Conservation (phyloP, 2,329 filamentous ascomycete genomes). For the Chrysosporium queenslandicum region DNA sequence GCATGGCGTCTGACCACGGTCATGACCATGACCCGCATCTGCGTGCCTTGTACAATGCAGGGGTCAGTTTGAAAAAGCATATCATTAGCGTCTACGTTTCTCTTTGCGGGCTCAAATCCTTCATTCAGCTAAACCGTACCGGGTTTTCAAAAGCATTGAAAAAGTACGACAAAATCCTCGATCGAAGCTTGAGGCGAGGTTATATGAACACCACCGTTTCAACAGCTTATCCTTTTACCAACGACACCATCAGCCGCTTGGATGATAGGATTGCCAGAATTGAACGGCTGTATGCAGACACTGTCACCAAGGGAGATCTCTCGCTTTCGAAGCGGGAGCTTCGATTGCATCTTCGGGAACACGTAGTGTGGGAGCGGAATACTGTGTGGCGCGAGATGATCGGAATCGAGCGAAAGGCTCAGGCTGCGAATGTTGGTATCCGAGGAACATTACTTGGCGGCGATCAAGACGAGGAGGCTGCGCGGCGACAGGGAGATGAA, state of each 20-base stretch:
- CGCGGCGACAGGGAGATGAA: conserved; percentile 76
- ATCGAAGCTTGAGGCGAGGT: conserved; percentile 63
- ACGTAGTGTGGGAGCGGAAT: conserved; percentile 97
- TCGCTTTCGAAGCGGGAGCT: conserved; percentile 71
- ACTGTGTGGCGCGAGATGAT: conserved; percentile 99
- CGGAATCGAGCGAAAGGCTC: conserved; percentile 87
- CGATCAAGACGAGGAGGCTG: conserved; percentile 56
- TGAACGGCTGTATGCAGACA: conserved; percentile 67
- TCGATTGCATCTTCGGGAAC: conserved; percentile 81
- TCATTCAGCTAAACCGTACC: conserved; percentile 89
- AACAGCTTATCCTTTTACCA: conserved; percentile 69
- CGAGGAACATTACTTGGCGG: conserved; percentile 67
- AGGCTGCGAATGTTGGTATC: conserved; percentile 81
- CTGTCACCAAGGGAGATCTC: conserved; percentile 74
- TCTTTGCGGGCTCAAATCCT: conserved; percentile 90
- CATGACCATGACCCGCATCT: conserved; percentile 59
- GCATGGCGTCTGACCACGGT: conserved; percentile 45
- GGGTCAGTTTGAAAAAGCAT: conserved; percentile 85
- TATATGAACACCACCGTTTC: conserved; percentile 70
- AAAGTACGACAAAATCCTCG: conserved; percentile 95
- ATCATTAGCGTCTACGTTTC: conserved; percentile 80
- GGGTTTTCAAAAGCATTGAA: conserved; percentile 95
- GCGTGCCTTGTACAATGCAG: conserved; percentile 57
- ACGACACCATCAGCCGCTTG: conserved; percentile 58
- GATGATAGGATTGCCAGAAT: conserved; percentile 63